Base-by-base conservation (phyloP, 2,329 filamentous ascomycete species). In the Gremmenia infestans region DNA sequence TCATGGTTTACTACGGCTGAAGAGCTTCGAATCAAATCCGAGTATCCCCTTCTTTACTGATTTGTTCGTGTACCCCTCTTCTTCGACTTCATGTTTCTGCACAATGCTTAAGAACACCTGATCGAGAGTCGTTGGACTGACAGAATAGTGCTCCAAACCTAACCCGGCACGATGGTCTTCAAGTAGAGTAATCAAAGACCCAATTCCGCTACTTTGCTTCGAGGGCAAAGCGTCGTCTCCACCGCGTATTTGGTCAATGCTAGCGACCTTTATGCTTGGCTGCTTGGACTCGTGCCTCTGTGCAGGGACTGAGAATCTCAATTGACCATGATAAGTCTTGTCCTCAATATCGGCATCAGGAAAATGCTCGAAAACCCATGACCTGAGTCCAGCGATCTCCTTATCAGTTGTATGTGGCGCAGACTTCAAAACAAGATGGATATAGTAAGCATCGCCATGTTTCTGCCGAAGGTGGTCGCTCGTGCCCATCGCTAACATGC, bases 41-140 rank as follows among this genome's bases (percentile, higher is more conserved):
- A 32, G 28, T 32, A 32, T 32, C 28, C 42, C 42, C 19, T 45
- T n/a, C 42, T 45, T 45, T 5, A 14, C 42, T 23, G 17, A 11
- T 12, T 45, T 45, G n/a, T 12, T 19, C 0, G 19, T 14, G 50
- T 80, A 81, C 22, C 81, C 80, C 73, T 93, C 91, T 70, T 95
- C 90, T 62, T 85, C 77, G 6, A 93, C 81, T 69, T 91, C 85
- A 70, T 95, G 88, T 71, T 85, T 81, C 1, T 86, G 86, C 0
- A 96, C 91, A 68, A 97, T 94, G 25, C 81, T 81, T 70, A 97
- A 72, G 72, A 97, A 97, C 0, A 97, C 91, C 72, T 96, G 89
- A 68, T 97, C 92, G 43, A 97, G 74, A 15, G 90, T 95, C 17
- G 91, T 94, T 23, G 90, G 89, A 56, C 83, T 88, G 61, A 96